A percentile compares a stretch with the other conserved stretches of the same genome.
phyloP scores from a whole-genome alignment of 2,329 filamentous ascomycete species.

The Plectosphaerella cucumerina region DNA sequence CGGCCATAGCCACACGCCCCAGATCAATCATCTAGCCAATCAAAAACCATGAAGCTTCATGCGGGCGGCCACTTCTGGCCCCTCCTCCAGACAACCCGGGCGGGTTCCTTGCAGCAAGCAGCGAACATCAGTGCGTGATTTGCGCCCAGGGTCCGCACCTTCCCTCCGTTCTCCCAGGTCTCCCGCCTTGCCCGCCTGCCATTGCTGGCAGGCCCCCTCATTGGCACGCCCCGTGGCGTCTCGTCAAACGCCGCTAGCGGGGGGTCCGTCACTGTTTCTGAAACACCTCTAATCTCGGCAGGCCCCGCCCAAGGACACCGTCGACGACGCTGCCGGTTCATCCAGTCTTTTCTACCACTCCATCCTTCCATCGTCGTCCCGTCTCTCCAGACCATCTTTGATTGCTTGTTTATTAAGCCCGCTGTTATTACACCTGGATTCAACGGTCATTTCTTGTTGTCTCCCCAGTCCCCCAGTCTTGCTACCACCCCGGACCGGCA shows the following conservation, averaged over 20 bases:
- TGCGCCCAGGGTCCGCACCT: background rate
- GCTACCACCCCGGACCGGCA: too few species aligned
- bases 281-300: slow-evolving; percentile 15
- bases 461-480: too few species aligned
- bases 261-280: slow-evolving; percentile 6
- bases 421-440: too few species aligned
- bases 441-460: too few species aligned
- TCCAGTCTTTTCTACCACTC: slow-evolving; percentile 9
- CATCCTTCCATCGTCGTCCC: background rate
- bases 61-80: too few species aligned
- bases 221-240: slow-evolving; percentile 1
- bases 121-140: background rate
- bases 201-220: slow-evolving; percentile 15
- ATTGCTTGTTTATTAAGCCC: too few species aligned
- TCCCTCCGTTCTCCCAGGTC: too few species aligned
- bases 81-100: background rate
- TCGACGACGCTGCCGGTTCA: slow-evolving; percentile 5
- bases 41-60: too few species aligned
- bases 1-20: too few species aligned
- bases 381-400: background rate
- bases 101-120: background rate
- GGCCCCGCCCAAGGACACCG: slow-evolving; percentile 7
- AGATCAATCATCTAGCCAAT: too few species aligned
- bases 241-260: slow-evolving; percentile 9
- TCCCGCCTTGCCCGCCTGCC: too few species aligned